Evolutionary conservation across 495 filamentous ascomycete genomes (phyloP), one percentile per base, ranked within the genome.

Genomic region (Trichoderma virens): DNA sequence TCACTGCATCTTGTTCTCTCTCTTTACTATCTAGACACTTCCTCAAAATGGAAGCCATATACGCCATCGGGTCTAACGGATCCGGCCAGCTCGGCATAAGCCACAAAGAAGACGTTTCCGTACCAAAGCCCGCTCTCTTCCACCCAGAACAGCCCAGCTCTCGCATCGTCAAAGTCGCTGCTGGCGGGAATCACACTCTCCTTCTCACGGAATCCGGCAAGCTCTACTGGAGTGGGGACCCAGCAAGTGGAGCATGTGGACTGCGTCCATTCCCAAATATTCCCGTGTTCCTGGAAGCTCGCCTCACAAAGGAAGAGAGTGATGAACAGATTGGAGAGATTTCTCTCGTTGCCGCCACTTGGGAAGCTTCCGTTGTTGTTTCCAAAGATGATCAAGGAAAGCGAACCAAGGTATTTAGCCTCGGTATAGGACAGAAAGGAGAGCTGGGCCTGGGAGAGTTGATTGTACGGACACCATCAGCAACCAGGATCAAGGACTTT

Each of bases 51-150:
- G 60, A 75, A 20, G 67, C 71, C 59, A 78, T 97, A 51, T 91
- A 86, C 71, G 86, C 92, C n/a, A 85, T 97, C 67, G 94, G 94
- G 38, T 97, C 93, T 32, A 98, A 97, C 73, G 87, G 90, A 41
- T 90, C 86, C 7, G 90, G 91, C 62, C 94, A 98, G 71, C 83
- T 98, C 39, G 91, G 89, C 39, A 80, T 97, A 59, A 85, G 85
- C 27, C 88, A 93, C 73, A 80, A 75, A 54, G 81, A 91, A 65
- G 92, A 96, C 72, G 83, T 88, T 14, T 87, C 86, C 4, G 73
- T 77, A 0, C 91, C 92, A 5, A 82, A 86, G 59, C 75, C 70
- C 64, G 90, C 88, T 69, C 62, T 81, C 38, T 82, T 85, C 66
- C 67, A 75, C 13, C 61, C 65, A 13, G 39, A 63, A 54, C 66